phyloP scores from a whole-genome alignment of 805 yeast species.

The Wilhelminamyces savonicus region DNA sequence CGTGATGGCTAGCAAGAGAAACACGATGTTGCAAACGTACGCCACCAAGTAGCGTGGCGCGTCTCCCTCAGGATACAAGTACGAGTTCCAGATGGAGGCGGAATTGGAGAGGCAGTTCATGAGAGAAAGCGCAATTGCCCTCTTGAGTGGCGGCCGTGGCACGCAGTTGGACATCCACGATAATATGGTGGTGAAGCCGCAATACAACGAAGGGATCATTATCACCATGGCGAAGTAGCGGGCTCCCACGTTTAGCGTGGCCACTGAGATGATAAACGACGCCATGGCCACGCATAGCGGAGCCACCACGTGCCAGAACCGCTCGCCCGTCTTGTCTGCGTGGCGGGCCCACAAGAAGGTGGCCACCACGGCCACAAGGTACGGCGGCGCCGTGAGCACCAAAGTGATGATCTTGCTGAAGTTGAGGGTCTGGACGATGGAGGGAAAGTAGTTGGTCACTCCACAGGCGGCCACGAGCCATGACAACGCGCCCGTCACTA shows the following conservation, averaged over 20 bases:
- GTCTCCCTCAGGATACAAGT: constrained; percentile 38
- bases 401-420: constrained; percentile 45
- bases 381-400: constrained; percentile 56
- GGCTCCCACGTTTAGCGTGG: constrained; percentile 49
- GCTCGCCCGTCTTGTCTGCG: constrained; percentile 51
- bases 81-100: constrained; percentile 52
- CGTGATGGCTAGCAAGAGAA: constrained; percentile 33
- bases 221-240: constrained; percentile 55
- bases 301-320: constrained; percentile 42
- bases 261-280: constrained; percentile 43
- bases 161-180: constrained; percentile 53
- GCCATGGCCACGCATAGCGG: constrained; percentile 38
- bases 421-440: constrained; percentile 51
- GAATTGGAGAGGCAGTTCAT: constrained; percentile 54
- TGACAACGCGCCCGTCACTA: constrained; percentile 36
- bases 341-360: constrained; percentile 50
- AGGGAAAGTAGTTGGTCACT: constrained; percentile 56
- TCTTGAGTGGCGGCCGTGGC: constrained; percentile 53
- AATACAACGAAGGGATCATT: constrained; percentile 51
- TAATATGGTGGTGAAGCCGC: constrained; percentile 46
- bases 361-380: constrained; percentile 42
- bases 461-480: constrained; percentile 54
- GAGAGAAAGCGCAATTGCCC: constrained; percentile 52
- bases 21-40: constrained; percentile 43
- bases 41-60: constrained; percentile 45